phyloP scores from a whole-genome alignment of 805 yeast species.

The Pichia paraexigua region DNA sequence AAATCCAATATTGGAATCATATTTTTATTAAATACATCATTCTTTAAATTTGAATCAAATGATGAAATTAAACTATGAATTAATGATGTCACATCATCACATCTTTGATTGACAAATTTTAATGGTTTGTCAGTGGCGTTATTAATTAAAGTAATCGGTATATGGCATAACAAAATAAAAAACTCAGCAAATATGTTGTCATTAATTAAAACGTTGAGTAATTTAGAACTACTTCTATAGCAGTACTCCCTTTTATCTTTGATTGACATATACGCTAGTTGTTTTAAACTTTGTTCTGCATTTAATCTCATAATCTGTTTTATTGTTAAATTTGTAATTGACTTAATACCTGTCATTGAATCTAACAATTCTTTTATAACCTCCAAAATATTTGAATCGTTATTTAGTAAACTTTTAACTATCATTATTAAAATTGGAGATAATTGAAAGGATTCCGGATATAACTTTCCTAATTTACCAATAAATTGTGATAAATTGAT shows the following conservation, averaged over 20 bases:
- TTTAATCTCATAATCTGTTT: conserved; percentile 59
- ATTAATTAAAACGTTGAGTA: conserved; percentile 39
- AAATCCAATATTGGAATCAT: conserved; percentile 38
- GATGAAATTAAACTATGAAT: conserved; percentile 57
- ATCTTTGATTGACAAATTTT: conserved; percentile 62
- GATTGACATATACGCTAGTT: conserved; percentile 48
- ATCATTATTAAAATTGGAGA: conserved; percentile 53
- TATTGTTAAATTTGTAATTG: conserved; percentile 56
- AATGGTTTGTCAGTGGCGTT: conserved; percentile 35
- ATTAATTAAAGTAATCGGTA: conserved; percentile 33
- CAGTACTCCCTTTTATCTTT: conserved; percentile 49
- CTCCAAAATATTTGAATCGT: conserved; percentile 52
- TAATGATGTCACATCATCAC: conserved; percentile 66
- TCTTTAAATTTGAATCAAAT: conserved; percentile 41
- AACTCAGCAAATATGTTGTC: conserved; percentile 49
- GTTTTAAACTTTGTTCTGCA: conserved; percentile 52
- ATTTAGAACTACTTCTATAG: conserved; percentile 37
- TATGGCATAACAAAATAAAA: conserved; percentile 53
- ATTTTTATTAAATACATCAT: conserved; percentile 23
- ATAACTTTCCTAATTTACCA: conserved; percentile 56
- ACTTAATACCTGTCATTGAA: conserved; percentile 74
- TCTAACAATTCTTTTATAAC: conserved; percentile 59
- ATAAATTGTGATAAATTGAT: conserved; percentile 74
- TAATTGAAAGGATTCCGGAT: conserved; percentile 48
- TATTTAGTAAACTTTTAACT: conserved; percentile 52